phyloP scores from a whole-genome alignment of 2,329 filamentous ascomycete genomes.

The Calycina marina region DNA sequence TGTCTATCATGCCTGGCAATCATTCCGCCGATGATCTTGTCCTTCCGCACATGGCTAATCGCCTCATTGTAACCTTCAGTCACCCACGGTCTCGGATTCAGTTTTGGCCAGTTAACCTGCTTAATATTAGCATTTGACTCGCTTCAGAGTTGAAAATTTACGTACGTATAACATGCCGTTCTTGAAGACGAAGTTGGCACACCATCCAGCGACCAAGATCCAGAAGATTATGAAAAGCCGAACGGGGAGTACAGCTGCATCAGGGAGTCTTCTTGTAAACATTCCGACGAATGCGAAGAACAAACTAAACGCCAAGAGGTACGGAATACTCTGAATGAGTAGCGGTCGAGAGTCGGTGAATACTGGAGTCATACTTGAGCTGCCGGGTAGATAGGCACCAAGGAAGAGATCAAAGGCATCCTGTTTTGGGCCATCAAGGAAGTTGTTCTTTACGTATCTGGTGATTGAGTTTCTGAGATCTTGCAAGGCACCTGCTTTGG shows the following conservation, averaged over 20 bases:
- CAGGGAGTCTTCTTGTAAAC: conserved; percentile 56
- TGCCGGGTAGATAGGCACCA: conserved; percentile 67
- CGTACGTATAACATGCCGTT: conserved; percentile 93
- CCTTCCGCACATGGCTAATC: conserved; percentile 66
- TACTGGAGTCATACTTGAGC: conserved; percentile 55
- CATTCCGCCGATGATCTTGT: conserved; percentile 64
- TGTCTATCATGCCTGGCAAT: conserved; percentile 66
- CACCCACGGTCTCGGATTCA: conserved; percentile 78
- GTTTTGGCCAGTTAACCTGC: conserved; percentile 95
- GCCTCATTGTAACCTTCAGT: conserved; percentile 82
- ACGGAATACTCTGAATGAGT: conserved; percentile 85
- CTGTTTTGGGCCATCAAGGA: conserved; percentile 81
- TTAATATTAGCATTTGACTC: conserved; percentile 6
- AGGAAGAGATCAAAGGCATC: conserved; percentile 93
- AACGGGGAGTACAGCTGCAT: conserved; percentile 65
- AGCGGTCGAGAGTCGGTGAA: conserved; percentile 78
- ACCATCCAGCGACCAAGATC: conserved; percentile 54
- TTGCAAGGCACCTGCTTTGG: conserved; percentile 68
- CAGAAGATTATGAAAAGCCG: conserved; percentile 73
- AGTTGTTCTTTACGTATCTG: conserved; percentile 88
- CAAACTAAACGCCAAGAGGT: conserved; percentile 59
- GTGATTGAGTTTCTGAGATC: conserved; percentile 81
- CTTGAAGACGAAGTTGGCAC: conserved; percentile 59
- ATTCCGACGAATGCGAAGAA: conserved; percentile 69
- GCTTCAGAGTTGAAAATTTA: conserved; percentile 15